Conservation (phyloP, 1,284 basidiomycete genomes). For the Puccinia hordei region DNA sequence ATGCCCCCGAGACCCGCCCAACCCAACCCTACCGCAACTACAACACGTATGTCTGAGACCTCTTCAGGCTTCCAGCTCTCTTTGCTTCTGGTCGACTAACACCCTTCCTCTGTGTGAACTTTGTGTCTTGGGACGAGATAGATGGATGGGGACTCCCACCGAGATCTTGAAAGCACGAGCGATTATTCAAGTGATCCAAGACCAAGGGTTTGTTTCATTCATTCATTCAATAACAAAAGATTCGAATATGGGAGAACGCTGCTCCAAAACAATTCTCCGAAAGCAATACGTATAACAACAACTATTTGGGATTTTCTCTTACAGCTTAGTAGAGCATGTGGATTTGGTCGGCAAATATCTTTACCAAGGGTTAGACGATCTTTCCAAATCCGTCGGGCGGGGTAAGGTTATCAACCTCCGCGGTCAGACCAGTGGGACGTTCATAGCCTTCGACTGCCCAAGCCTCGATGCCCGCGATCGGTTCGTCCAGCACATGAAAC, state of each 20-base stretch:
- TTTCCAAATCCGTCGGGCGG: slow-evolving; percentile 53
- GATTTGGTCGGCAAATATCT: slow-evolving; percentile 56
- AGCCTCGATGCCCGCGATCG: slow-evolving; percentile 54
- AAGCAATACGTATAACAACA: no score
- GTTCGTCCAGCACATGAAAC: slow-evolving; percentile 55
- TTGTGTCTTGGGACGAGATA: not conserved
- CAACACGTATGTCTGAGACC: slow-evolving; percentile 54
- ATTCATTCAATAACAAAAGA: no score
- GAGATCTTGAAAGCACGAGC: slow-evolving; percentile 64
- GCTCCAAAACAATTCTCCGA: no score
- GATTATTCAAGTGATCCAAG: slow-evolving; percentile 62
- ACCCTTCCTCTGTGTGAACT: no score
- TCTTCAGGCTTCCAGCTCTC: not conserved
- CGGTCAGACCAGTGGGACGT: slow-evolving; percentile 56
- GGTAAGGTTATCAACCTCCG: slow-evolving; percentile 55
- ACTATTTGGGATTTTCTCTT: no score
- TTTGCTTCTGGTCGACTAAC: not conserved
- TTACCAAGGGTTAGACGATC: slow-evolving; percentile 53
- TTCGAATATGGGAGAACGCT: no score
- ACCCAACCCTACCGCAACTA: slow-evolving; percentile 63
- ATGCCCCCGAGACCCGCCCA: slow-evolving; percentile 63
- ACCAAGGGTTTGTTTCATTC: no score
- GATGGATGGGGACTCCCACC: slow-evolving; percentile 62
- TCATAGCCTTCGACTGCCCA: slow-evolving; percentile 56
- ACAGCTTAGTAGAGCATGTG: slow-evolving; percentile 54